Evolutionary conservation across 805 yeast genomes (phyloP).

Genomic region (Debaryomyces maramus): DNA sequence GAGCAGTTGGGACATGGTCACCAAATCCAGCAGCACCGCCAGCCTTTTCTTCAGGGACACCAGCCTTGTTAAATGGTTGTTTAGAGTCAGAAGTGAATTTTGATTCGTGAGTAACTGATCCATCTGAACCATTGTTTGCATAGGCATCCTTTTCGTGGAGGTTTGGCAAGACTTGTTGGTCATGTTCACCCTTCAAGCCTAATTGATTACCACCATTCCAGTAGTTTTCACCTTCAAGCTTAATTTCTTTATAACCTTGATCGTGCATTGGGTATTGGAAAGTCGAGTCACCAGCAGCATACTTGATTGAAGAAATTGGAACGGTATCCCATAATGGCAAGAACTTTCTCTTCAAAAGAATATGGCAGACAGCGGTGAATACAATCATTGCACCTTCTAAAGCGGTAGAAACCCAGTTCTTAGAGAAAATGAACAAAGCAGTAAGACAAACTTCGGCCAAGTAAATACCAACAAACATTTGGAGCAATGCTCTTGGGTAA

Average conservation of each 20-base stretch:
- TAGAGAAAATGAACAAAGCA: slow-evolving; percentile 73
- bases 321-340: slow-evolving; percentile 66
- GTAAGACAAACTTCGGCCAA: slow-evolving; percentile 67
- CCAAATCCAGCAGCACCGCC: slow-evolving; percentile 1
- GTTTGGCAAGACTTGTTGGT: slow-evolving; percentile 22
- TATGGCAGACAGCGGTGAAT: slow-evolving; percentile 59
- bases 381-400: slow-evolving; percentile 61
- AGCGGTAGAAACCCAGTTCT: slow-evolving; percentile 77
- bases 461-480: slow-evolving; percentile 69
- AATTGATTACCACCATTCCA: slow-evolving; percentile 47
- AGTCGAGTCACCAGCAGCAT: slow-evolving; percentile 44
- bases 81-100: background rate
- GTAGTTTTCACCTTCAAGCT: slow-evolving; percentile 49
- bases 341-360: slow-evolving; percentile 58
- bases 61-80: background rate
- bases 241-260: slow-evolving; percentile 62
- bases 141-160: slow-evolving; percentile 19
- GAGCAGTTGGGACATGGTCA: slow-evolving; percentile 10
- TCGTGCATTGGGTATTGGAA: slow-evolving; percentile 61
- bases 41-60: slow-evolving; percentile 6
- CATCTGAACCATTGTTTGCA: slow-evolving; percentile 25
- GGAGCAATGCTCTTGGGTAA: slow-evolving; percentile 71
- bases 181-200: slow-evolving; percentile 24
- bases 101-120: slow-evolving; percentile 12
- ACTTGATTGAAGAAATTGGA: slow-evolving; percentile 62